Conservation (phyloP, 208 protist genomes). For the Acanthamoeba rhysodes region DNA sequence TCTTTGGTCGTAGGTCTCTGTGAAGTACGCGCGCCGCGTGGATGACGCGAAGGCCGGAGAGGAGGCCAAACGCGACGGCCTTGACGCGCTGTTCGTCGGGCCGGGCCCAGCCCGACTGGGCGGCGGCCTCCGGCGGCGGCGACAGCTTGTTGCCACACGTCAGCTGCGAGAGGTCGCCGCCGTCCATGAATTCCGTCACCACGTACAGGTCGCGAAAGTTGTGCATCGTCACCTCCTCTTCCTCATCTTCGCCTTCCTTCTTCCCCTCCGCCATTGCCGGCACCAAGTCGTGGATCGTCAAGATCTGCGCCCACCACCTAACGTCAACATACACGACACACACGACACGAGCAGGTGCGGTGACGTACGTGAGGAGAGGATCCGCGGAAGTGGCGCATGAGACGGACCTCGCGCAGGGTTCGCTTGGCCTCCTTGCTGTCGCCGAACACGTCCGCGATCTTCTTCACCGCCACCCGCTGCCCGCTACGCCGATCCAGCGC, state of each 20-base stretch:
- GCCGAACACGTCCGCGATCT: conserved; percentile 81
- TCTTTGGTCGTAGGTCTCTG: conserved; percentile 24
- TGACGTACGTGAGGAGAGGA: not conserved
- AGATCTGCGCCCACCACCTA: not conserved
- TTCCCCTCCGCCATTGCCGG: not conserved
- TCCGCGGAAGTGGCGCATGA: conserved; percentile 94
- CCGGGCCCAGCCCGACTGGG: not conserved
- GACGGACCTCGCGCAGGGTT: conserved; percentile 96
- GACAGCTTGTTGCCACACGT: not conserved
- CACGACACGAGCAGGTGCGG: not conserved
- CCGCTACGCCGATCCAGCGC: not conserved
- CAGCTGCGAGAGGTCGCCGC: conserved; percentile 54
- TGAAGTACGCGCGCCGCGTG: not conserved
- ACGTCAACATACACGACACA: not conserved
- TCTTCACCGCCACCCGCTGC: conserved; percentile 97
- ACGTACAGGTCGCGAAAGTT: conserved; percentile 59
- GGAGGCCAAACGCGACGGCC: not conserved
- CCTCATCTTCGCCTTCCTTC: not conserved
- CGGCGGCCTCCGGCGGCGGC: no score
- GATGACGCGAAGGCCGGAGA: not conserved
- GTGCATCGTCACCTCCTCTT: not conserved
- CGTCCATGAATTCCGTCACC: conserved; percentile 68
- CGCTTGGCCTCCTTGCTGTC: conserved; percentile 94
- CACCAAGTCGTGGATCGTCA: conserved; percentile 13
- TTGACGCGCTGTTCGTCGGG: not conserved